phyloP scores from a whole-genome alignment of 441 rosid species.

The Melastoma candidum region DNA sequence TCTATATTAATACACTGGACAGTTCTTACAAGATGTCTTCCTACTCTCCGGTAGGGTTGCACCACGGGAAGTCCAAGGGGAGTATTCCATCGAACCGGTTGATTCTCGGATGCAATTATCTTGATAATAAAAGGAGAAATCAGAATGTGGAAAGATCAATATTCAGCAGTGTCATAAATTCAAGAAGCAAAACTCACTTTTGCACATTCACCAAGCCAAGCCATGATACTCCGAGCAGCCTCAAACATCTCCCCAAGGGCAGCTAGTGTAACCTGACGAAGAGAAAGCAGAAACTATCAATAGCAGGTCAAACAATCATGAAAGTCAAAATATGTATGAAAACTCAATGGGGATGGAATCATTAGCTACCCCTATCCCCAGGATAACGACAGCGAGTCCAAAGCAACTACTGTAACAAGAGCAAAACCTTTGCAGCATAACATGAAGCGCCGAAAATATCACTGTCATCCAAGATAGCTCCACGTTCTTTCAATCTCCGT shows the following conservation, averaged over 20 bases:
- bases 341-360: too few relatives aligned
- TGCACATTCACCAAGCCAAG: constrained; percentile 96
- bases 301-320: too few relatives aligned
- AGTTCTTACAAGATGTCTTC: constrained; percentile 62
- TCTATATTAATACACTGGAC: neutral
- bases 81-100: constrained; percentile 90
- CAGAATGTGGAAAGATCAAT: neutral
- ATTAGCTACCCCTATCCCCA: neutral
- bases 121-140: constrained; percentile 15
- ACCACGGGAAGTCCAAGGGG: constrained; percentile 98
- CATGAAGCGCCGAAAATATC: constrained; percentile 62
- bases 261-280: constrained; percentile 60
- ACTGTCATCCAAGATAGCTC: constrained; percentile 39
- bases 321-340: too few relatives aligned
- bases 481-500: constrained; percentile 87
- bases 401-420: neutral
- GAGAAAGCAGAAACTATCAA: constrained; percentile 11
- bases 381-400: neutral
- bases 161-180: constrained; percentile 9
- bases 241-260: constrained; percentile 94
- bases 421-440: constrained; percentile 81
- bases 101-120: constrained; percentile 85
- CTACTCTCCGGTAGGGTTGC: constrained; percentile 78
- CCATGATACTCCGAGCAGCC: constrained; percentile 93
- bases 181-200: constrained; percentile 34